A percentile compares a stretch with the other conserved stretches of the same genome.
These are phyloP conservation scores for Trametes elegans DNA, from an alignment of 768 basidiomycete species.

Conservation along the genomic window DNA sequence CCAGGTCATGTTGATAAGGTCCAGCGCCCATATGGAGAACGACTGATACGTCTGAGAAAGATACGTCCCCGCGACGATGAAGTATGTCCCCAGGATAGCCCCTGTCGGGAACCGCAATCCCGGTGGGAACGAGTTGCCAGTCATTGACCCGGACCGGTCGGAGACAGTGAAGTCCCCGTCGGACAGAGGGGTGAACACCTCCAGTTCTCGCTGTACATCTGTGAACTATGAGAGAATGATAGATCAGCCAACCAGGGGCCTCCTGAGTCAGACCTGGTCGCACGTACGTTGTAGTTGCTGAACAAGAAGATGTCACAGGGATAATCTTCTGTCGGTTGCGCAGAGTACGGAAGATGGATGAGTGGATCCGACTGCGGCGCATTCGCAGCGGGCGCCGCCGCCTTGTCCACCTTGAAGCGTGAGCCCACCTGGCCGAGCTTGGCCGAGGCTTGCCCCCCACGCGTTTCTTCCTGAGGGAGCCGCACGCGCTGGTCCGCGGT, in stretches of 20 bases:
- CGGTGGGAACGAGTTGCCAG: conserved; percentile 80
- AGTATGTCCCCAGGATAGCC: conserved; percentile 83
- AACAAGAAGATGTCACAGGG: conserved; percentile 89
- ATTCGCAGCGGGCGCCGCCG: conserved; percentile 40
- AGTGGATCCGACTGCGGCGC: conserved; percentile 59
- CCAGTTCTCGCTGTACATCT: conserved; percentile 93
- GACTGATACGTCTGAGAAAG: conserved; percentile 92
- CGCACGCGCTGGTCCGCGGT: conserved; percentile 69
- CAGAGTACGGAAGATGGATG: conserved; percentile 75
- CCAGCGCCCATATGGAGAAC: conserved; percentile 95
- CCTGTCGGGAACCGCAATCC: conserved; percentile 96
- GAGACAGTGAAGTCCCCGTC: conserved; percentile 73
- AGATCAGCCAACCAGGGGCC: conserved; percentile 14
- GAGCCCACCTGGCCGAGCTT: conserved; percentile 52
- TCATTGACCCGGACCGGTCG: conserved; percentile 81
- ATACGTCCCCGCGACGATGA: conserved; percentile 95
- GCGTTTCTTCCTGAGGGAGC: conserved; percentile 59
- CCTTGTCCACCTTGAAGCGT: conserved; percentile 53
- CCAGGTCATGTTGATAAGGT: conserved; percentile 82
- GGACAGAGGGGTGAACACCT: conserved; percentile 82
- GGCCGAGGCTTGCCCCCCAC: conserved; percentile 32
- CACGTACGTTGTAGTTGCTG: conserved; percentile 90
- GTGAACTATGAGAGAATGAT: conserved; percentile 60
- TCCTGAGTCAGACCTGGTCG: background rate
- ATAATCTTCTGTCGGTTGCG: conserved; percentile 64